Evolutionary conservation across 2,329 filamentous ascomycete genomes (phyloP).

Genomic region (Fusarium newnesense): DNA sequence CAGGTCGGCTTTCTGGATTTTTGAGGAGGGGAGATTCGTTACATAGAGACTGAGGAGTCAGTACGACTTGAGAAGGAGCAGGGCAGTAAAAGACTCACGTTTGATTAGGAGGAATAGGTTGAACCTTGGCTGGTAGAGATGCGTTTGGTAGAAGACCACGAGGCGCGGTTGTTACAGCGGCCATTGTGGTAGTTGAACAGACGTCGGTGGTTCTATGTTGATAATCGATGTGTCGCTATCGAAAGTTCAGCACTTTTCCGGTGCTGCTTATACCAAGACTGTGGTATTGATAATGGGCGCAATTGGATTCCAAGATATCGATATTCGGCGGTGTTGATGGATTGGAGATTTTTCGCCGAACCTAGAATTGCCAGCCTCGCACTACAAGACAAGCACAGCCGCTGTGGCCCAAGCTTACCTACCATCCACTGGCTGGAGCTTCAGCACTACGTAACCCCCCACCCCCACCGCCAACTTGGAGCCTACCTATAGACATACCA

Average conservation of each 20-base stretch:
- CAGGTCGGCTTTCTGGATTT: conserved; percentile 89
- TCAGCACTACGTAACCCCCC: conserved; percentile 43
- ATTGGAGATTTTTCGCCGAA: conserved; percentile 45
- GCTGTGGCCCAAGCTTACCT: conserved; percentile 42
- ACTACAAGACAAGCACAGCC: conserved; percentile 15
- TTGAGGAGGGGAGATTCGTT: conserved; percentile 84
- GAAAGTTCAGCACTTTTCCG: background rate
- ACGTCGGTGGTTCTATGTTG: background rate
- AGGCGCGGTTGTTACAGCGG: conserved; percentile 50
- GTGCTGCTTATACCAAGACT: conserved; percentile 2
- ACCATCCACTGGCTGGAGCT: conserved; percentile 25
- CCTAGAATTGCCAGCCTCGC: conserved; percentile 38
- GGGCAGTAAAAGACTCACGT: conserved; percentile 64
- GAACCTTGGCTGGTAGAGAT: conserved; percentile 61
- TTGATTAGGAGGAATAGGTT: conserved; percentile 75
- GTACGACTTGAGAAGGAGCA: background rate
- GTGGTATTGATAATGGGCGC: conserved; percentile 13
- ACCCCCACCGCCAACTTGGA: conserved; percentile 37
- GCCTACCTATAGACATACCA: conserved; percentile 2
- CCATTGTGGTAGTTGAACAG: conserved; percentile 42
- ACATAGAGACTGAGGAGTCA: conserved; percentile 78
- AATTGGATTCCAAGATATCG: conserved; percentile 12
- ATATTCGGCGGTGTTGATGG: conserved; percentile 31
- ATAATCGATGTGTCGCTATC: background rate
- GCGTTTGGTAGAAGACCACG: conserved; percentile 54